These are phyloP conservation scores for Annulohypoxylon truncatum DNA, from an alignment of 2,329 filamentous ascomycete species.

Conservation along the genomic window DNA sequence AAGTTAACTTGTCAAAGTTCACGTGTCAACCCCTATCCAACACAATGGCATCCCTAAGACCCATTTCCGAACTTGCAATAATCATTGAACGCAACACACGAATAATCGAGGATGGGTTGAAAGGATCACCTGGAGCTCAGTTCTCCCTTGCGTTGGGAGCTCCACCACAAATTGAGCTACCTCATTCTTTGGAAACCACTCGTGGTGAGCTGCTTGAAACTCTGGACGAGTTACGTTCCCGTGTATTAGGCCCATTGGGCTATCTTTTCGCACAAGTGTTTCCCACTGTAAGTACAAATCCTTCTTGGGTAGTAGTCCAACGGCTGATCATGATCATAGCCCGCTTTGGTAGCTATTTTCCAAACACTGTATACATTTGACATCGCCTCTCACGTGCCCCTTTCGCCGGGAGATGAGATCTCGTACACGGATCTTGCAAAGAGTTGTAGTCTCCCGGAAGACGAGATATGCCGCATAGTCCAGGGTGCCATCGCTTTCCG, in stretches of 20 bases:
- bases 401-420: conserved; percentile 24
- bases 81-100: conserved; percentile 39
- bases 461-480: conserved; percentile 43
- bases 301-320: background rate
- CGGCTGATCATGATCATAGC: conserved; percentile 27
- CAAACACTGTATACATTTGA: conserved; percentile 42
- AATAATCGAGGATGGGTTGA: conserved; percentile 35
- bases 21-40: background rate
- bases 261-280: conserved; percentile 33
- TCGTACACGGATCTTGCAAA: conserved; percentile 38
- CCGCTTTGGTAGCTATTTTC: conserved; percentile 35
- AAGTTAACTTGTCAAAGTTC: background rate
- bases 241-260: conserved; percentile 40
- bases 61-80: conserved; percentile 43
- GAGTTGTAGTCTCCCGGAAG: conserved; percentile 35
- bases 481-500: conserved; percentile 44
- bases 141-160: conserved; percentile 41
- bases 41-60: conserved; percentile 40
- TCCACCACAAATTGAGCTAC: conserved; percentile 25
- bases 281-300: conserved; percentile 31
- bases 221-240: conserved; percentile 43
- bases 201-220: conserved; percentile 41
- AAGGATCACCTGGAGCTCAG: conserved; percentile 36
- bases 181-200: conserved; percentile 30
- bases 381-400: conserved; percentile 41